Evolutionary conservation across 495 filamentous ascomycete genomes (phyloP).

Genomic region (Talaromyces wortmannii): DNA sequence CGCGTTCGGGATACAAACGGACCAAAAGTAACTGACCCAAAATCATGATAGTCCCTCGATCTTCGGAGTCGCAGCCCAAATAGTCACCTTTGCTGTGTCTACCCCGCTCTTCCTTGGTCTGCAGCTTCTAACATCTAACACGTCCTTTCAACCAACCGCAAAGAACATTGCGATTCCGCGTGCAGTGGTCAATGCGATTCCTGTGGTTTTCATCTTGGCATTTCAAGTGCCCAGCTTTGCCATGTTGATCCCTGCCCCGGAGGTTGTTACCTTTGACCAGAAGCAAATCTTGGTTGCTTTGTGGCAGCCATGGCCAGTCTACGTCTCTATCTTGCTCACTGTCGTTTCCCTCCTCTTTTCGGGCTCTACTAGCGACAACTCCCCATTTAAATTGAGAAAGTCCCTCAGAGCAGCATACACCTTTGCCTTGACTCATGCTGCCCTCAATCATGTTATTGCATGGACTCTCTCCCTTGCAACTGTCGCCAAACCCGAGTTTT

Average conservation of each 20-base stretch:
- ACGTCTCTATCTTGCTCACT: conserved; percentile 28
- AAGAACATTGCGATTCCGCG: conserved; percentile 42
- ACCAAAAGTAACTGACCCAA: background rate
- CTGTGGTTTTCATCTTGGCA: conserved; percentile 38
- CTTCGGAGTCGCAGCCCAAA: conserved; percentile 48
- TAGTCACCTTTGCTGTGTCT: conserved; percentile 44
- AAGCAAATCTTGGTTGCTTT: conserved; percentile 53
- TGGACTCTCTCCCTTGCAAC: conserved; percentile 36
- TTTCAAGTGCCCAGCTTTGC: conserved; percentile 44
- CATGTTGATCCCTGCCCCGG: conserved; percentile 45
- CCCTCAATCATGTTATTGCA: conserved; percentile 40
- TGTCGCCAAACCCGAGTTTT: conserved; percentile 25
- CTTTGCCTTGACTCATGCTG: conserved; percentile 41
- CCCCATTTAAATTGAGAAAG: conserved; percentile 20
- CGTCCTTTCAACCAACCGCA: conserved; percentile 33
- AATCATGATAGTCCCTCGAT: conserved; percentile 28
- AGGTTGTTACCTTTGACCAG: conserved; percentile 29
- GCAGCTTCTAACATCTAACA: conserved; percentile 48
- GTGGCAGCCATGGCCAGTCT: conserved; percentile 56
- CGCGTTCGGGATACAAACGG: background rate
- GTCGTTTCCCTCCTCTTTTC: conserved; percentile 22
- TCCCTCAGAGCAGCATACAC: conserved; percentile 45
- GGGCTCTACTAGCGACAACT: conserved; percentile 26
- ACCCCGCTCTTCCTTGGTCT: conserved; percentile 44
- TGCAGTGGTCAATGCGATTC: conserved; percentile 38